phyloP scores from a whole-genome alignment of 2,329 filamentous ascomycete genomes.

The Hypoxylon sp. region DNA sequence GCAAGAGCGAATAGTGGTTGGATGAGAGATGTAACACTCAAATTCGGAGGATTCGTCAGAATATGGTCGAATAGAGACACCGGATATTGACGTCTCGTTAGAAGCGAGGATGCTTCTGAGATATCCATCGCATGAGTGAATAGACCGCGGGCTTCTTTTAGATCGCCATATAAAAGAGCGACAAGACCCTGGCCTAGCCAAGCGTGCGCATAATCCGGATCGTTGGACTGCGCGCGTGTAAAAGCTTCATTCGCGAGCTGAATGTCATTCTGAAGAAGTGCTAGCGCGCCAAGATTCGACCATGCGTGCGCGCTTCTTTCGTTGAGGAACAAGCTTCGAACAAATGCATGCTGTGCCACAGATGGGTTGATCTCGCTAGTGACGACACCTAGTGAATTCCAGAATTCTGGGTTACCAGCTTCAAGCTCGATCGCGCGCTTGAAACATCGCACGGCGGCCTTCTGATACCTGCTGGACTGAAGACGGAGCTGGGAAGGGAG shows the following conservation, averaged over 20 bases:
- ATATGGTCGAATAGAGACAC: conserved; percentile 87
- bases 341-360: conserved; percentile 93
- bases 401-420: conserved; percentile 94
- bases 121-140: conserved; percentile 97
- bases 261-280: conserved; percentile 85
- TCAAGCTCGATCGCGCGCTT: conserved; percentile 97
- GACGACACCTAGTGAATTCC: conserved; percentile 94
- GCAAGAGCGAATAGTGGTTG: conserved; percentile 91
- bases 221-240: conserved; percentile 90
- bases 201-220: conserved; percentile 92
- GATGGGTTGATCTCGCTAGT: conserved; percentile 88
- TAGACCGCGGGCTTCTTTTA: conserved; percentile 82
- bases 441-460: conserved; percentile 89
- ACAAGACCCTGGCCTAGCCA: conserved; percentile 95
- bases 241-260: conserved; percentile 93
- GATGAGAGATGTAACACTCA: conserved; percentile 75
- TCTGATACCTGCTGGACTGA: conserved; percentile 78
- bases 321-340: conserved; percentile 92
- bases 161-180: conserved; percentile 81
- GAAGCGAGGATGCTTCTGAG: conserved; percentile 79
- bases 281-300: conserved; percentile 92
- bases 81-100: conserved; percentile 84
- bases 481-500: conserved; percentile 68
- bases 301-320: conserved; percentile 87
- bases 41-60: conserved; percentile 67